phyloP scores from a whole-genome alignment of 2,329 filamentous ascomycete species.

The Penicillium sp. region DNA sequence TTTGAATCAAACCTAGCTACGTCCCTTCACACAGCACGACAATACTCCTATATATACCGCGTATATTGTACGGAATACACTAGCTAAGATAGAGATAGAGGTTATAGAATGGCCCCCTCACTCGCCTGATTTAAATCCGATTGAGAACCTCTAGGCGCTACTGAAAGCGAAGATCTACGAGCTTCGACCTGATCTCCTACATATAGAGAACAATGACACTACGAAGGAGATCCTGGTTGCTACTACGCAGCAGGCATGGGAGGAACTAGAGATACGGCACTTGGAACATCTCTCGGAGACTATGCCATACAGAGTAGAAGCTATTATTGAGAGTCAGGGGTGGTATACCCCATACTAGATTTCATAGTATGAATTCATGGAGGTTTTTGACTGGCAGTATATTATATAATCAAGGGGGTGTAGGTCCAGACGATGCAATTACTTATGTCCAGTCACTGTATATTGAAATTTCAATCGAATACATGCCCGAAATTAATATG shows the following conservation, averaged over 20 bases:
- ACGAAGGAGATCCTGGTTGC: conserved; percentile 1
- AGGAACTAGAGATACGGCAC: not conserved
- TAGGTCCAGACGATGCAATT: not conserved
- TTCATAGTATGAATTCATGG: not conserved
- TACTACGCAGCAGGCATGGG: conserved; percentile 5
- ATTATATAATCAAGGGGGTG: not conserved
- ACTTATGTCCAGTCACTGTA: not conserved
- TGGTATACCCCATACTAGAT: not conserved
- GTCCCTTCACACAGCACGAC: no score
- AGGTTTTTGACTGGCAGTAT: not conserved
- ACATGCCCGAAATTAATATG: no score
- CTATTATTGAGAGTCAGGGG: conserved; percentile 5
- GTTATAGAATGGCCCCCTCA: no score
- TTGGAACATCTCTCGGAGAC: conserved; percentile 6
- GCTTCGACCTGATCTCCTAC: no score
- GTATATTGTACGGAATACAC: no score
- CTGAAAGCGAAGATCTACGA: no score
- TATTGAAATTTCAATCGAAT: no score
- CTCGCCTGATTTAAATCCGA: no score
- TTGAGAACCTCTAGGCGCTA: no score
- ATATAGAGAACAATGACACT: conserved; percentile 4
- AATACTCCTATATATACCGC: no score
- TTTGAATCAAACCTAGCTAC: no score
- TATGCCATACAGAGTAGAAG: conserved; percentile 17
- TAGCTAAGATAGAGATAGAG: no score